Conservation (phyloP, 805 yeast genomes). For the Lipomyces spencermartinsiae region DNA sequence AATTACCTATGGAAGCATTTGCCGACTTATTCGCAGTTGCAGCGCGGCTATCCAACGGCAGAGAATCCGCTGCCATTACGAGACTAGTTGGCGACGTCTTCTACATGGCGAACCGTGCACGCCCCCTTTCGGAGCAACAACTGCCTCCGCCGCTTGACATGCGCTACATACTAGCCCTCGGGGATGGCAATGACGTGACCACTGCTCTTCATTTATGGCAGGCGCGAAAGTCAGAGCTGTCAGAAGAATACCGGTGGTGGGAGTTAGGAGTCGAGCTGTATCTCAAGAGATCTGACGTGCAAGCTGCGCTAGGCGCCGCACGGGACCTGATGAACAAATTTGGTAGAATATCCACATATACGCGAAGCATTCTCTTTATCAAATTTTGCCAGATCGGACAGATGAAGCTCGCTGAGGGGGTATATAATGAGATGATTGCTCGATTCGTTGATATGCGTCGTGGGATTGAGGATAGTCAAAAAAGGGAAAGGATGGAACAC, state of each 20-base stretch:
- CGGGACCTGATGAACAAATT: constrained; percentile 11
- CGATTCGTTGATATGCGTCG: background rate
- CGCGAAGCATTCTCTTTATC: constrained; percentile 15
- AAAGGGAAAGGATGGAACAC: background rate
- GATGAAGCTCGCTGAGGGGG: constrained; percentile 10
- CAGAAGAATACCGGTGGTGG: constrained; percentile 15
- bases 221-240: background rate
- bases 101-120: background rate
- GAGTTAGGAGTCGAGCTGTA: constrained; percentile 23
- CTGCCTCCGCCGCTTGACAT: background rate
- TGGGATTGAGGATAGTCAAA: background rate
- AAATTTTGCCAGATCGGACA: constrained; percentile 23
- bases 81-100: constrained; percentile 23
- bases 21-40: background rate
- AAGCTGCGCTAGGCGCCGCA: constrained; percentile 22
- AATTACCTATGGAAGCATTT: constrained; percentile 4
- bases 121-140: background rate
- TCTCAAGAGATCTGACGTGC: constrained; percentile 15
- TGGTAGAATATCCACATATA: constrained; percentile 14
- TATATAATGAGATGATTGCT: constrained; percentile 22
- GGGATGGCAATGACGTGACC: constrained; percentile 4
- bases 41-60: background rate
- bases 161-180: constrained; percentile 18
- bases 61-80: background rate
- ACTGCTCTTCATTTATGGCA: constrained; percentile 24